Conservation (phyloP, 306 rosid genomes). For the Castanospermum australe region DNA sequence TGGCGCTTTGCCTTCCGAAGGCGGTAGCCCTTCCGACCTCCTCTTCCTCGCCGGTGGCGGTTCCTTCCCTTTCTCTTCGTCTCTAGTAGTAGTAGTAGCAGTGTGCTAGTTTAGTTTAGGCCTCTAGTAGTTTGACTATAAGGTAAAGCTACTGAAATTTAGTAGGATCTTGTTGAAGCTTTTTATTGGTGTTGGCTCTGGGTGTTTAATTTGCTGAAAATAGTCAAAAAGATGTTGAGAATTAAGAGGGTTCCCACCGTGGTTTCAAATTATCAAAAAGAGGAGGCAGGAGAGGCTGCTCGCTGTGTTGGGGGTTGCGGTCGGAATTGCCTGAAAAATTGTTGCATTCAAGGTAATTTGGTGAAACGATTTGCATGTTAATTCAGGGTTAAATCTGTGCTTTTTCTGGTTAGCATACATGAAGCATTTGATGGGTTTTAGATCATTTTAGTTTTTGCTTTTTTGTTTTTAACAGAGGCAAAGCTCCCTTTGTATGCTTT, state of each 20-base stretch:
- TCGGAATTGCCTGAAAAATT: constrained; percentile 68
- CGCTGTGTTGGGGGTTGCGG: constrained; percentile 74
- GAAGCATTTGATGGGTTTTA: neutral
- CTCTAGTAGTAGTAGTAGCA: neutral
- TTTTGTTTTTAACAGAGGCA: constrained; percentile 56
- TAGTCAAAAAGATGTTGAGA: constrained; percentile 53
- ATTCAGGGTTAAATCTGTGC: neutral
- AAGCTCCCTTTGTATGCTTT: constrained; percentile 89
- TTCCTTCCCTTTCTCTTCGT: neutral
- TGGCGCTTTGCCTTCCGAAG: constrained; percentile 99
- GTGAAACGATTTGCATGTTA: neutral
- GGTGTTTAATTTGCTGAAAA: constrained; percentile 19
- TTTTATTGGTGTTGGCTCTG: neutral
- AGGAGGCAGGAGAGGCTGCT: constrained; percentile 54
- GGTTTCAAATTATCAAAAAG: constrained; percentile 89
- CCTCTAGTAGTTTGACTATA: neutral
- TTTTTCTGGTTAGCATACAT: neutral
- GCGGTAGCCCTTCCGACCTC: constrained; percentile 98
- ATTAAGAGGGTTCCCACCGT: constrained; percentile 93
- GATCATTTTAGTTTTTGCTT: neutral
- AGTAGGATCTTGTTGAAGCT: constrained; percentile 20
- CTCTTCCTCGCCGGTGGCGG: constrained; percentile 99
- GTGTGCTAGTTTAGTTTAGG: neutral
- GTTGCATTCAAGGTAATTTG: constrained; percentile 79
- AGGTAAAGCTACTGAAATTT: neutral